phyloP scores from a whole-genome alignment of 495 filamentous ascomycete species.

The Podospora didyma region DNA sequence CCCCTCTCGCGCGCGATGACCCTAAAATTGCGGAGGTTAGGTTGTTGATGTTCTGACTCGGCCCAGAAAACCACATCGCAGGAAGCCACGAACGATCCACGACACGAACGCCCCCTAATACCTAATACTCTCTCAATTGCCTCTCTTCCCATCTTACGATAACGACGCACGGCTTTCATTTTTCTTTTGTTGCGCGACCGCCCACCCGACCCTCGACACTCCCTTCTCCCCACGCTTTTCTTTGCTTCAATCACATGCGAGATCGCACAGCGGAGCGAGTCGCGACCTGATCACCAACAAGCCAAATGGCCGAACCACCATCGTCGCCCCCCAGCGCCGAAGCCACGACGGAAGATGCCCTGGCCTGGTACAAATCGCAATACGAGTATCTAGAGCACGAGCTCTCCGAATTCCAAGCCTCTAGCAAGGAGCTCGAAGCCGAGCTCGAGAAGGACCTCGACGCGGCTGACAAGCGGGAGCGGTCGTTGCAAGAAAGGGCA shows the following conservation, averaged over 20 bases:
- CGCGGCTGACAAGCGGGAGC: slow-evolving; percentile 88
- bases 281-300: slow-evolving; percentile 18
- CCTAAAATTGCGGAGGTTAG: slow-evolving; percentile 13
- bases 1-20: slow-evolving; percentile 5
- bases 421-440: slow-evolving; percentile 87
- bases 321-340: slow-evolving; percentile 58
- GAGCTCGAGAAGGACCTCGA: slow-evolving; percentile 97
- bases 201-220: slow-evolving; percentile 13
- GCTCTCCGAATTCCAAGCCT: slow-evolving; percentile 89
- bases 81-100: slow-evolving; percentile 7
- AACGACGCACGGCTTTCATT: slow-evolving; percentile 15
- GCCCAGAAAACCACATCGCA: slow-evolving; percentile 9
- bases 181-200: slow-evolving; percentile 14
- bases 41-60: slow-evolving; percentile 12
- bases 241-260: slow-evolving; percentile 24
- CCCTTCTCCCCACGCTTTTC: slow-evolving; percentile 8
- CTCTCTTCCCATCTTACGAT: neutral
- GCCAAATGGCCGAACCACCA: slow-evolving; percentile 56
- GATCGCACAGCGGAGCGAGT: slow-evolving; percentile 11
- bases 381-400: slow-evolving; percentile 91
- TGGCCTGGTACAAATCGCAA: slow-evolving; percentile 91
- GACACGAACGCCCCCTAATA: neutral
- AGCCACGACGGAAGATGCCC: slow-evolving; percentile 61
- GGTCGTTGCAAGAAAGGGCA: slow-evolving; percentile 77
- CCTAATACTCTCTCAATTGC: neutral